Conservation (phyloP, 129 eudicot species). For the Lactuca saligna region DNA sequence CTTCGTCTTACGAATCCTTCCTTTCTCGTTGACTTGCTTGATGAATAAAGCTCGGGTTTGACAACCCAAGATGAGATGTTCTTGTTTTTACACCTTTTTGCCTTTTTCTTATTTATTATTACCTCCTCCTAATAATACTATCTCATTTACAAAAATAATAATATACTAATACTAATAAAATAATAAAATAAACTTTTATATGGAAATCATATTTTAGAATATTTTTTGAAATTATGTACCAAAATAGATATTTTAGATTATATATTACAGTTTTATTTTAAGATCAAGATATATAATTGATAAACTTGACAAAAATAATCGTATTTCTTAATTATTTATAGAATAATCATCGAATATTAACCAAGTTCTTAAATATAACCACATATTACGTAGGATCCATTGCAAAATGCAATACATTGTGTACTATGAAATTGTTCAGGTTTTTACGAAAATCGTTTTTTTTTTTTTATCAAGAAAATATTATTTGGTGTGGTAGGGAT, state of each 20-base stretch:
- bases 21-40: slow-evolving; percentile 32
- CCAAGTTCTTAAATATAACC: too few species aligned
- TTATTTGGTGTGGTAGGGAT: too few species aligned
- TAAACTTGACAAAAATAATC: too few species aligned
- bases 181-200: background rate
- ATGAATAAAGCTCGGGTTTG: slow-evolving; percentile 31
- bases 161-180: background rate
- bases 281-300: background rate
- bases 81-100: slow-evolving; percentile 14
- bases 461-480: too few species aligned
- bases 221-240: background rate
- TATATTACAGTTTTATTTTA: background rate
- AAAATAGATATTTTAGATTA: background rate
- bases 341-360: too few species aligned
- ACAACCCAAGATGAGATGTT: slow-evolving; percentile 37
- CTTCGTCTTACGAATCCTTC: slow-evolving; percentile 20
- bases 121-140: slow-evolving; percentile 16
- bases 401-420: too few species aligned
- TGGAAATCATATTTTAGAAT: too few species aligned
- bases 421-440: too few species aligned
- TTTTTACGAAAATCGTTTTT: too few species aligned
- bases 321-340: too few species aligned
- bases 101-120: slow-evolving; percentile 7
- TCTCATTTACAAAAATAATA: background rate
- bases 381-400: too few species aligned